These are phyloP conservation scores for Royoungia palumana DNA, from an alignment of 768 basidiomycete genomes.

Conservation along the genomic window DNA sequence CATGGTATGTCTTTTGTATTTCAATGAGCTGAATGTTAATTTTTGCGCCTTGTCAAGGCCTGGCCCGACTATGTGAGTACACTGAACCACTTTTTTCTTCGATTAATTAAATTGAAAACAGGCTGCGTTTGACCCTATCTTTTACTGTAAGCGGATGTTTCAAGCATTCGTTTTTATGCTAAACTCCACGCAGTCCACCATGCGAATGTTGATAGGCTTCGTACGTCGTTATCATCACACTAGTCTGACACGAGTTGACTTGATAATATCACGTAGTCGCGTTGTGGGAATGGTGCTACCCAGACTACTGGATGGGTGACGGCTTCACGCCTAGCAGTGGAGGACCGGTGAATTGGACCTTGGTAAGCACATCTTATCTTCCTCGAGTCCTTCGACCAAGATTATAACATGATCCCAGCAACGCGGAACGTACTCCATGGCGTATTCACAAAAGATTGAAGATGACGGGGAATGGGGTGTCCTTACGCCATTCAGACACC, in stretches of 20 bases:
- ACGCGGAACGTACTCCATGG: slow-evolving; percentile 21
- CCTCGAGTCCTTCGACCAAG: not conserved
- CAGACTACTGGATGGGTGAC: slow-evolving; percentile 26
- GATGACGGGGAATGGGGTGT: slow-evolving; percentile 17
- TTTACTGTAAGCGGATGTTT: slow-evolving; percentile 17
- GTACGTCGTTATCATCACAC: slow-evolving; percentile 7
- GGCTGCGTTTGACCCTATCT: slow-evolving; percentile 26
- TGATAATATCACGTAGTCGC: slow-evolving; percentile 14
- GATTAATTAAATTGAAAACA: slow-evolving; percentile 1
- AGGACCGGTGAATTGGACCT: slow-evolving; percentile 18
- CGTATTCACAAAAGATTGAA: slow-evolving; percentile 20
- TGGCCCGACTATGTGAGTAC: slow-evolving; percentile 23
- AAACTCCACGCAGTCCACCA: slow-evolving; percentile 21
- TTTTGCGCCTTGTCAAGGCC: slow-evolving; percentile 7
- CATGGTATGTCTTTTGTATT: slow-evolving; percentile 18
- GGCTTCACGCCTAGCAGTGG: slow-evolving; percentile 16
- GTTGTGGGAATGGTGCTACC: slow-evolving; percentile 31
- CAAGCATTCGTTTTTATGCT: not conserved
- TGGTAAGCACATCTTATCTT: slow-evolving; percentile 9
- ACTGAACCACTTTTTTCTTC: not conserved
- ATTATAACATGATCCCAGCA: slow-evolving; percentile 2
- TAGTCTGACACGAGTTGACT: not conserved
- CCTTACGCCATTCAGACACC: slow-evolving; percentile 24
- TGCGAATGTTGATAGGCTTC: slow-evolving; percentile 21
- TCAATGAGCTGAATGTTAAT: not conserved